phyloP scores from a whole-genome alignment of 2,329 filamentous ascomycete species.

The Microsporum ferrugineum region DNA sequence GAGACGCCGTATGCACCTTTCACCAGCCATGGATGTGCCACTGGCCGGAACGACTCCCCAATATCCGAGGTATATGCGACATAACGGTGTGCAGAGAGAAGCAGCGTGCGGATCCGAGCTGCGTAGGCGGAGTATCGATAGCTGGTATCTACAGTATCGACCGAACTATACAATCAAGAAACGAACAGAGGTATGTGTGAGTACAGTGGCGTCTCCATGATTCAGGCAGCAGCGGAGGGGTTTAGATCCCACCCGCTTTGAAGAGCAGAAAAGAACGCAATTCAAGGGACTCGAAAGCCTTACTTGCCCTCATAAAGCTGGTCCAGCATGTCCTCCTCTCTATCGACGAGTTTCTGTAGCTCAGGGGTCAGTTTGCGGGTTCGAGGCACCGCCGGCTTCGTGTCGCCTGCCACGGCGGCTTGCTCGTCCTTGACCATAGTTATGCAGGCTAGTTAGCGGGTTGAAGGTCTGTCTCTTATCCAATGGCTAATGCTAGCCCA shows the following conservation, averaged over 20 bases:
- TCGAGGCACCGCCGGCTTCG: neutral
- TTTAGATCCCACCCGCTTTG: neutral
- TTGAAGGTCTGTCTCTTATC: too few species aligned
- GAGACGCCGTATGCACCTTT: conserved; percentile 77
- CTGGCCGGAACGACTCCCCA: conserved; percentile 86
- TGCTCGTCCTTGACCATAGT: conserved; percentile 22
- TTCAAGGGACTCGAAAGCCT: conserved; percentile 21
- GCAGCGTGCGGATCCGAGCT: conserved; percentile 69
- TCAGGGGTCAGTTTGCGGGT: conserved; percentile 39
- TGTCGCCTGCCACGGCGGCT: conserved; percentile 13
- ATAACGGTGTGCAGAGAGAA: conserved; percentile 84
- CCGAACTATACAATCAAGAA: conserved; percentile 39
- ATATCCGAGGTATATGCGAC: conserved; percentile 96
- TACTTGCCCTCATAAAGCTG: conserved; percentile 70
- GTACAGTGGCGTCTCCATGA: neutral
- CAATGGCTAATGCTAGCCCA: neutral
- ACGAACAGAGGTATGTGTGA: neutral
- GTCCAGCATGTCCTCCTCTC: conserved; percentile 63
- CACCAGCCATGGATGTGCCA: conserved; percentile 76
- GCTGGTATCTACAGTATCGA: conserved; percentile 71
- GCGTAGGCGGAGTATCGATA: conserved; percentile 91
- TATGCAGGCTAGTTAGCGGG: too few species aligned
- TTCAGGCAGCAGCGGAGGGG: neutral
- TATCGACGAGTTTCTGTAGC: conserved; percentile 46
- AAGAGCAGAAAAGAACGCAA: neutral